phyloP scores from a whole-genome alignment of 192 early-diverging fungal species.

The Coemansia sp. region DNA sequence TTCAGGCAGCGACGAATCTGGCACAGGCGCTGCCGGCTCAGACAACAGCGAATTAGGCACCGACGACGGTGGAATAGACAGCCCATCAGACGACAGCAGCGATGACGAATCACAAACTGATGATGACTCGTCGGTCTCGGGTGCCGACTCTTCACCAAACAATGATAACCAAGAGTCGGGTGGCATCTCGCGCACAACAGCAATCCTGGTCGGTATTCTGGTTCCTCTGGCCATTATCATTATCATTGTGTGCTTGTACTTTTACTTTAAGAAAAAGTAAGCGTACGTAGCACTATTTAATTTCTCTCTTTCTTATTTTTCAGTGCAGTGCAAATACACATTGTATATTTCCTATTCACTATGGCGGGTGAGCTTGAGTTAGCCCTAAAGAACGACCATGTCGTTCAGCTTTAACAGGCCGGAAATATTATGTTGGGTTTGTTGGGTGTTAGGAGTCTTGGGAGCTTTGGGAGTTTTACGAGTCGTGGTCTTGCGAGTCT shows the following conservation, averaged over 20 bases:
- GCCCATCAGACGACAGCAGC: background rate
- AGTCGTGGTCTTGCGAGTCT: too few relatives aligned
- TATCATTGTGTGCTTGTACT: slow-evolving; percentile 26
- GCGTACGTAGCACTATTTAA: background rate
- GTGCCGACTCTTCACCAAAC: slow-evolving; percentile 8
- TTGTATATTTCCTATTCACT: background rate
- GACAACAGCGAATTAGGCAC: background rate
- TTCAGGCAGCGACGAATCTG: background rate
- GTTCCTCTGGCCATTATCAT: slow-evolving; percentile 25
- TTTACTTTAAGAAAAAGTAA: slow-evolving; percentile 30
- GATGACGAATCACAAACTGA: slow-evolving; percentile 4
- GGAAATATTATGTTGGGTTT: too few relatives aligned
- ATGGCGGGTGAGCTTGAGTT: too few relatives aligned
- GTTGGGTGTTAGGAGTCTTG: too few relatives aligned
- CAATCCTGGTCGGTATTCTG: slow-evolving; percentile 27
- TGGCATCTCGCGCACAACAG: slow-evolving; percentile 31
- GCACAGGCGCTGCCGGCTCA: background rate
- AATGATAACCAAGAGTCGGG: slow-evolving; percentile 7
- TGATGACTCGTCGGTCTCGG: background rate
- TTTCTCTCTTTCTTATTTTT: too few relatives aligned
- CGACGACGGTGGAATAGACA: background rate
- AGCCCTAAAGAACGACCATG: too few relatives aligned
- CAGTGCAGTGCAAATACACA: too few relatives aligned
- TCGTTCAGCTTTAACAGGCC: too few relatives aligned
- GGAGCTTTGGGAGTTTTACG: too few relatives aligned